These are phyloP conservation scores for Knoxdaviesia proteae DNA, from an alignment of 2,329 filamentous ascomycete species.

Conservation along the genomic window DNA sequence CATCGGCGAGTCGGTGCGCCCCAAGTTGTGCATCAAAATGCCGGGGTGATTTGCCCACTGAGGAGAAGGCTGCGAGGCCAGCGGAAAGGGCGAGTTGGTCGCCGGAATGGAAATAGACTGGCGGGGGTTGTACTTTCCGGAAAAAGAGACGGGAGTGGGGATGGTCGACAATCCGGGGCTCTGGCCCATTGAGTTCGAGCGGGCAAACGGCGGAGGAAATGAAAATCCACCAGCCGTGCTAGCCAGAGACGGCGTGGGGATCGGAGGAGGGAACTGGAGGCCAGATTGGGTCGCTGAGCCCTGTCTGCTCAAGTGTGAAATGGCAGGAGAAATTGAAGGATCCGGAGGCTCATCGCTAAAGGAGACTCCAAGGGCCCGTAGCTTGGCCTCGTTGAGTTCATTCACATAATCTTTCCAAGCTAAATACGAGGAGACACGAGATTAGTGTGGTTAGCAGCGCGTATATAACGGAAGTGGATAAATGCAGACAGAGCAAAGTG, in stretches of 20 bases:
- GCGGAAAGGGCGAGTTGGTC: constrained; percentile 45
- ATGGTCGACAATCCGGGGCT: constrained; percentile 44
- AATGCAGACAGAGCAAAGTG: no score
- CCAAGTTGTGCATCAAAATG: constrained; percentile 29
- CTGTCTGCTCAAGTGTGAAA: constrained; percentile 41
- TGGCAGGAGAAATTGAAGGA: constrained; percentile 44
- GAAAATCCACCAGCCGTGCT: constrained; percentile 33
- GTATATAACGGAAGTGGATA: neutral
- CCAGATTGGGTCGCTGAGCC: constrained; percentile 55
- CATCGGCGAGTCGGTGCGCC: constrained; percentile 43
- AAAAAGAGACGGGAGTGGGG: constrained; percentile 53
- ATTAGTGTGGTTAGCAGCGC: neutral
- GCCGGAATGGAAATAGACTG: constrained; percentile 51
- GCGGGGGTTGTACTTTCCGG: constrained; percentile 43
- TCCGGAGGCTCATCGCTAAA: no score
- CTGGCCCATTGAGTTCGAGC: constrained; percentile 32
- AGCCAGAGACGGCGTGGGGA: constrained; percentile 58
- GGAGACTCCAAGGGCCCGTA: constrained; percentile 72
- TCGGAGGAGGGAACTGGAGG: constrained; percentile 63
- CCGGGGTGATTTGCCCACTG: constrained; percentile 34
- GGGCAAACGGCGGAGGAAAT: constrained; percentile 37
- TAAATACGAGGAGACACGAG: constrained; percentile 8
- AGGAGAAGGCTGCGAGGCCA: constrained; percentile 40
- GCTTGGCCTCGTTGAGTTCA: constrained; percentile 72
- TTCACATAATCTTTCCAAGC: constrained; percentile 59